Percentiles rank a stretch among this genome's conserved stretches.
Evolutionary conservation across 2,329 filamentous ascomycete genomes (phyloP).

Genomic region (Aureobasidium uvarum): DNA sequence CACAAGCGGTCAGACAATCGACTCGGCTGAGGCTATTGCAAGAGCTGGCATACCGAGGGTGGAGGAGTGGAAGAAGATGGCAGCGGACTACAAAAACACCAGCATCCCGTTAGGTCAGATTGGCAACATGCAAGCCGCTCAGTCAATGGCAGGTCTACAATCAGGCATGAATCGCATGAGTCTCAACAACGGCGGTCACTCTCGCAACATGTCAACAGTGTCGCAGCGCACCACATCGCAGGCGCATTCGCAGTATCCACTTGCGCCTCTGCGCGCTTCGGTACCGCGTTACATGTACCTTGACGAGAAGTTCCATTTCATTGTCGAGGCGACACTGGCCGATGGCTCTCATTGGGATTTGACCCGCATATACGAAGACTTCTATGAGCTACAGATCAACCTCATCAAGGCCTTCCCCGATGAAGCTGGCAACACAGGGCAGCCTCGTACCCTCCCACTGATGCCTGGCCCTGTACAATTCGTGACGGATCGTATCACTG

Average conservation of each 20-base stretch:
- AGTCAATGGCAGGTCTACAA: conserved; percentile 32
- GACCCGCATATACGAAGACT: conserved; percentile 94
- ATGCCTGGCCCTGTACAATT: conserved; percentile 98
- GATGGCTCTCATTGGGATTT: conserved; percentile 92
- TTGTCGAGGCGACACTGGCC: conserved; percentile 86
- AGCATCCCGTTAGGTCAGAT: conserved; percentile 96
- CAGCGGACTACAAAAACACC: conserved; percentile 97
- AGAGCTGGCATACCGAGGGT: conserved; percentile 89
- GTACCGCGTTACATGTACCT: conserved; percentile 94
- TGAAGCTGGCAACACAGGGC: conserved; percentile 79
- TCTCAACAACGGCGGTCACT: conserved; percentile 45
- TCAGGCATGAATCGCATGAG: conserved; percentile 74
- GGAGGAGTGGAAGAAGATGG: conserved; percentile 99
- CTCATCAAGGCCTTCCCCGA: conserved; percentile 87
- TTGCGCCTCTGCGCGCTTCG: conserved; percentile 75
- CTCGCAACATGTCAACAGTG: conserved; percentile 28
- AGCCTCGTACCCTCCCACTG: conserved; percentile 81
- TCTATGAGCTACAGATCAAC: conserved; percentile 97
- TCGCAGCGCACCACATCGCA: conserved; percentile 39
- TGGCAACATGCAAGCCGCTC: conserved; percentile 25
- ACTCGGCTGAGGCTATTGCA: conserved; percentile 80
- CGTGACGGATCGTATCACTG: conserved; percentile 96
- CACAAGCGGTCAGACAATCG: conserved; percentile 79
- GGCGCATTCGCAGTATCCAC: conserved; percentile 46
- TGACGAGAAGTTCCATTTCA: conserved; percentile 98